Evolutionary conservation across 2,329 filamentous ascomycete genomes (phyloP), one percentile per base, ranked within the genome.

Genomic region (Monosporascus cannonballus): DNA sequence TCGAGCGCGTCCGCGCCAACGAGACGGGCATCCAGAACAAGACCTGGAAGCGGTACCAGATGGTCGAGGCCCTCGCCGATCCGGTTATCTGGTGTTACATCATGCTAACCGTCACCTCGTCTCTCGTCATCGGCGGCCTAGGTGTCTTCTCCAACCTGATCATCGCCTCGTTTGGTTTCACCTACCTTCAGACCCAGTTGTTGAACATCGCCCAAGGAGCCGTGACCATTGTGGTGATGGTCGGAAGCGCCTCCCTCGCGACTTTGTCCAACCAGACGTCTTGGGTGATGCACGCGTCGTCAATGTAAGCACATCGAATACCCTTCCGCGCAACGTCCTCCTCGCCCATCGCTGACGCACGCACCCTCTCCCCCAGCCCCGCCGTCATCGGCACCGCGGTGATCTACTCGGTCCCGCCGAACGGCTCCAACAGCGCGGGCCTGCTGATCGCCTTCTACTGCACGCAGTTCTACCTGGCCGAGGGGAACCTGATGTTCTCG

Each of bases 401-500:
- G 3, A 72, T 76, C 41, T 73, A 72, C 41, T 60, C 59, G 22
- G 58, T 69, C 53, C 63, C 54, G 24, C 70, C 59, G 34, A 68
- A 49, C 24, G 51, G 54, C 0, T 56, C 54, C 2, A 68, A 70
- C 6, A 66, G 64, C 2, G 68, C 70, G 2, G 70, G 73, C 27
- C 65, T 76, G 1, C 61, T 69, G 3, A 61, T 69, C 6, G 65
- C 67, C 20, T 74, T 76, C 36, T 74, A 73, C 34, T 76, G 73
- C 59, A 76, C 73, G 20, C 68, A 75, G 6, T 69, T 76, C 36
- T 73, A 71, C 11, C 69, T 71, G 2, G 72, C 70, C 0, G 68
- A 74, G 4, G 69, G 69, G 0, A 73, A 71, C 41, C 65, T 76
- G 37, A 68, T 69, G 6, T 70, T 75, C 56, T 73, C 71, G 0